These are phyloP conservation scores for Calonectria honghensis DNA, from an alignment of 2,329 filamentous ascomycete genomes.

Conservation along the genomic window DNA sequence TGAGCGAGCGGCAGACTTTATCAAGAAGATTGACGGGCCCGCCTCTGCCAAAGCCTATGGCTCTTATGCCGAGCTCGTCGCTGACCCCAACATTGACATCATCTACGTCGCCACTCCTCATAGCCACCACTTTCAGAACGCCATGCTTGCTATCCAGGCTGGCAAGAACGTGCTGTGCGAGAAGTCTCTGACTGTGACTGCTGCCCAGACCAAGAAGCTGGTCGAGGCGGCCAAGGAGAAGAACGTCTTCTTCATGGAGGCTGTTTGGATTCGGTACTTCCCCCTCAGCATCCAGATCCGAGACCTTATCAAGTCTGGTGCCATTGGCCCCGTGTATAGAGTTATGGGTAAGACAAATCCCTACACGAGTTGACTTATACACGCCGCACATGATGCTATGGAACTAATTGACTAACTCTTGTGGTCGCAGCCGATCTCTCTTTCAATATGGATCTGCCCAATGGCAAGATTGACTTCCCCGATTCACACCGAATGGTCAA, in stretches of 20 bases:
- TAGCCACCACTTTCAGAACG: slow-evolving; percentile 94
- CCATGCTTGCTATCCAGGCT: slow-evolving; percentile 87
- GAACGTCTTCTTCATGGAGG: slow-evolving; percentile 87
- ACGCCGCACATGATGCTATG: background rate
- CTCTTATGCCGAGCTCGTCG: slow-evolving; percentile 87
- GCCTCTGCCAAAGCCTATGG: slow-evolving; percentile 83
- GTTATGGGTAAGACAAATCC: slow-evolving; percentile 66
- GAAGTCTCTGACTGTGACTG: slow-evolving; percentile 92
- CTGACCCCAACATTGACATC: slow-evolving; percentile 86
- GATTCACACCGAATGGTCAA: slow-evolving; percentile 87
- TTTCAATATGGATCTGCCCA: slow-evolving; percentile 74
- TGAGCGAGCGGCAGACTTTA: slow-evolving; percentile 82
- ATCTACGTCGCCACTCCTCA: slow-evolving; percentile 94
- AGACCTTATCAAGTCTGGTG: slow-evolving; percentile 75
- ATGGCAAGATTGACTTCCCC: slow-evolving; percentile 74
- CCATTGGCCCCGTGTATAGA: slow-evolving; percentile 77
- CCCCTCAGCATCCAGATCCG: slow-evolving; percentile 86
- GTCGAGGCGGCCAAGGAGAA: slow-evolving; percentile 83
- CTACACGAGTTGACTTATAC: background rate
- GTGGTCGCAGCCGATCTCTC: slow-evolving; percentile 72
- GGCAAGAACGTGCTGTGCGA: slow-evolving; percentile 94
- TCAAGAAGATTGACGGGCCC: slow-evolving; percentile 82
- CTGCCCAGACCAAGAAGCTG: slow-evolving; percentile 83
- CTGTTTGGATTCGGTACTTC: slow-evolving; percentile 93
- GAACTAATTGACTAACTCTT: slow-evolving; percentile 35